Evolutionary conservation across 768 basidiomycete genomes (phyloP), one percentile per base, ranked within the genome.

Genomic region (Coprinopsis marcescibilis): DNA sequence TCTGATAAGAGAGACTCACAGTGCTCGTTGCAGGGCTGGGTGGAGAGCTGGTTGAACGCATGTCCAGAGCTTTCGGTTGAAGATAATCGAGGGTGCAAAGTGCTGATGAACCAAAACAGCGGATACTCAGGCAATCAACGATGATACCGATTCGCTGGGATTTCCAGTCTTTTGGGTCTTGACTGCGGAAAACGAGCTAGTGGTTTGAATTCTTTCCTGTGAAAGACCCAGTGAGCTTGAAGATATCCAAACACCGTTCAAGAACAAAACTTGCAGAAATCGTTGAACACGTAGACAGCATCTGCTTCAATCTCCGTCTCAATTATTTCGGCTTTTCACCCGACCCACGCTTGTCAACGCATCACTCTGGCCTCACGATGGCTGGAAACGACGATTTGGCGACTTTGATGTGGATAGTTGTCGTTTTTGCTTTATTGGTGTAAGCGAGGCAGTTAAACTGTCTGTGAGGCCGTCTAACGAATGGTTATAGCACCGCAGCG

Each of bases 341-440:
- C n/a, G n/a, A n/a, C n/a, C n/a, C n/a, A n/a, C n/a, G n/a, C n/a
- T n/a, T n/a, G n/a, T n/a, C n/a, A n/a, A n/a, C n/a, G n/a, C n/a
- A n/a, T n/a, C n/a, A n/a, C n/a, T n/a, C n/a, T n/a, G n/a, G n/a
- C n/a, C n/a, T n/a, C 43, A 44, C 29, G 4, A 33, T 21, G 10
- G 40, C 55, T 53, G 43, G 43, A 50, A 49, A 59, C 26, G 55
- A 56, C 45, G 58, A 53, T 48, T 44, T 69, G 25, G n/a, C 8
- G n/a, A 8, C 8, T 8, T 32, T 32, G 29, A 32, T 32, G 8
- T 32, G 8, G 8, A 32, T 32, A 8, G 8, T 32, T 32, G 55
- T 76, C 30, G 49, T 78, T 27, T 63, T 83, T 24, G 72, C 62
- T 11, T 48, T 75, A 37, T 65, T 83, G 45, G 56, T 82, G 80